Percentiles rank a stretch among this genome's conserved stretches.
These are phyloP conservation scores for Diaporthe ilicicola DNA, from an alignment of 2,329 filamentous ascomycete species.

Conservation along the genomic window DNA sequence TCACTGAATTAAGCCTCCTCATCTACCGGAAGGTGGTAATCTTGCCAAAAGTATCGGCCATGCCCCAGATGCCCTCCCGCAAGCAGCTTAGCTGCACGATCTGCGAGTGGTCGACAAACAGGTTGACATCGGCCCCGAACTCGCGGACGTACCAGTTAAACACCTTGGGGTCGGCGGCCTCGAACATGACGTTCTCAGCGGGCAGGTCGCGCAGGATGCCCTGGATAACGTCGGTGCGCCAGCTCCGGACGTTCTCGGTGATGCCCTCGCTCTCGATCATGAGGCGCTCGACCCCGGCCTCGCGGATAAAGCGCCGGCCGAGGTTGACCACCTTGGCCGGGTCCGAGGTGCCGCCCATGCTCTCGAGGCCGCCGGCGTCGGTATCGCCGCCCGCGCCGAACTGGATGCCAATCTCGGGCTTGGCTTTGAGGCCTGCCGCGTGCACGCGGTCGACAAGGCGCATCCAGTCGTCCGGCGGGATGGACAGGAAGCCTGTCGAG, in stretches of 20 bases:
- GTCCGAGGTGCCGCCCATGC: conserved; percentile 55
- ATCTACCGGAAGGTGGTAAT: conserved; percentile 47
- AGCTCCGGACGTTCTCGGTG: conserved; percentile 62
- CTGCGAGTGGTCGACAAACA: conserved; percentile 66
- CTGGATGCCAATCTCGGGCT: conserved; percentile 64
- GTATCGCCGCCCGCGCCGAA: conserved; percentile 66
- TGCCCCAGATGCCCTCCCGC: conserved; percentile 63
- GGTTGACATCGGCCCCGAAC: conserved; percentile 64
- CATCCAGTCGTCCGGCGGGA: conserved; percentile 62
- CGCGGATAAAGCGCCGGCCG: conserved; percentile 57
- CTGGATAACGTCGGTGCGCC: conserved; percentile 65
- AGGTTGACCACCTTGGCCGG: conserved; percentile 58
- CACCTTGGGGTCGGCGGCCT: conserved; percentile 62
- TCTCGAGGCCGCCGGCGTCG: conserved; percentile 52
- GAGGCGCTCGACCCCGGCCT: conserved; percentile 60
- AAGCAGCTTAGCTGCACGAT: conserved; percentile 63
- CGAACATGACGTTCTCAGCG: conserved; percentile 64
- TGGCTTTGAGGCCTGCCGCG: conserved; percentile 56
- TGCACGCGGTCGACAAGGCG: conserved; percentile 57
- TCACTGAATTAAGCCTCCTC: no score
- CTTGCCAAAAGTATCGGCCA: conserved; percentile 63
- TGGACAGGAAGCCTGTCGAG: conserved; percentile 61
- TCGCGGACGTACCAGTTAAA: conserved; percentile 63
- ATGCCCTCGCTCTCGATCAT: conserved; percentile 70
- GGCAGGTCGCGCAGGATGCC: conserved; percentile 60